Base-by-base conservation (phyloP, 2,329 filamentous ascomycete species). In the Hypoxylon sp. region DNA sequence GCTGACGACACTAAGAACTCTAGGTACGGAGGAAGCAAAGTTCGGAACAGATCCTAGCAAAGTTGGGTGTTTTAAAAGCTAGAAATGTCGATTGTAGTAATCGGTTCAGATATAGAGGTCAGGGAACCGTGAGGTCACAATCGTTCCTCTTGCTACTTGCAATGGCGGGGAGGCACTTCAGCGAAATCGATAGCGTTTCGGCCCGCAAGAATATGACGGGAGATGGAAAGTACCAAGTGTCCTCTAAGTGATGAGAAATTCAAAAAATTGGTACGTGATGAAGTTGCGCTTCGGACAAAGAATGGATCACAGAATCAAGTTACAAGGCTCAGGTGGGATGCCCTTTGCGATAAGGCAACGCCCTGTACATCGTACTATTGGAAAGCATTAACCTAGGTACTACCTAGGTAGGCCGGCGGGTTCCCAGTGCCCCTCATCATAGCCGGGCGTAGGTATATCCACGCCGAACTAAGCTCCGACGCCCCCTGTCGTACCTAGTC, bases 351-450 rank as follows among this genome's bases (percentile, higher is more conserved):
- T 64, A 65, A 65, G 62, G 30, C 30, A 11, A 32, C 30, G 8
- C 30, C 30, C 30, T 32, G 8, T 32, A 32, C 30, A 10, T 32
- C 30, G 30, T 10, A 32, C 4, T 32, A 32, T n/a, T n/a, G n/a
- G n/a, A n/a, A n/a, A n/a, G n/a, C n/a, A n/a, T n/a, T n/a, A n/a
- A n/a, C n/a, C n/a, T n/a, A n/a, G n/a, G n/a, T n/a, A n/a, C n/a
- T n/a, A n/a, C n/a, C n/a, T n/a, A n/a, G n/a, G n/a, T n/a, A n/a
- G n/a, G n/a, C n/a, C n/a, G n/a, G n/a, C n/a, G n/a, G n/a, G n/a
- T n/a, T n/a, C n/a, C n/a, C 24, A 13, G 4, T 60, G 61, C 62
- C 62, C 62, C 58, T 65, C 58, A 56, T 62, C 30, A n/a, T n/a
- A 22, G 44, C 10, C 56, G 56, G 62, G 22, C 19, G 17, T 49